These are phyloP conservation scores for Fomitopsis betulina DNA, from an alignment of 1,284 basidiomycete genomes.

Conservation along the genomic window DNA sequence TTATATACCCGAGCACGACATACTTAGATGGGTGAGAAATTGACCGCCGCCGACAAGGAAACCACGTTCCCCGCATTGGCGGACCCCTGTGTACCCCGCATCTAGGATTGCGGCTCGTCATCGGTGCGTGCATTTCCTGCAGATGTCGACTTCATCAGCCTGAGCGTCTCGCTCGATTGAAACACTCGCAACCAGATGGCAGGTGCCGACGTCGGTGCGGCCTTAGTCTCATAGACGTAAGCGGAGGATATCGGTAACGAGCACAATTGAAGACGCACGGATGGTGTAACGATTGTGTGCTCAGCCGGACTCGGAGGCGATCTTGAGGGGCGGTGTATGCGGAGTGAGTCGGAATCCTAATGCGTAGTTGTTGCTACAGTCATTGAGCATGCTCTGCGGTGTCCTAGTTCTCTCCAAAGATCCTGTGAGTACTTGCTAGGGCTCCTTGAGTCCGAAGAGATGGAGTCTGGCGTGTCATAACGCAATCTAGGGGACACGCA, in stretches of 20 bases:
- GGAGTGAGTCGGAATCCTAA: too few species aligned
- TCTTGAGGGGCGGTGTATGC: too few species aligned
- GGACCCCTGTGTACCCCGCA: neutral
- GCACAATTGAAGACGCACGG: neutral
- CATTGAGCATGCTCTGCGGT: too few species aligned
- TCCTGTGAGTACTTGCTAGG: too few species aligned
- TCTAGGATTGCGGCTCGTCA: neutral
- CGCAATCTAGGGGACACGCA: neutral
- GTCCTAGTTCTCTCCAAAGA: too few species aligned
- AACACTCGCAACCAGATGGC: neutral
- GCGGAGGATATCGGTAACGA: neutral
- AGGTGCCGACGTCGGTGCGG: neutral
- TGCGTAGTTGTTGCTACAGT: too few species aligned
- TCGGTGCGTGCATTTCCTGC: neutral
- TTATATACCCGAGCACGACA: neutral
- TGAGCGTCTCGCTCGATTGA: neutral
- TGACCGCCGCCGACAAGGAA: neutral
- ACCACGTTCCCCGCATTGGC: neutral
- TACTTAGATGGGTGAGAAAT: too few species aligned
- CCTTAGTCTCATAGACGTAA: neutral
- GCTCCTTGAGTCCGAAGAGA: too few species aligned
- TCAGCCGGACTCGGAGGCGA: too few species aligned
- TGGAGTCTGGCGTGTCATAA: neutral
- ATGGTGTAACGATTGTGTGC: neutral
- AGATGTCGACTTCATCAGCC: neutral